A percentile compares a stretch with the other conserved stretches of the same genome.
Conservation (phyloP, 768 basidiomycete genomes). For the Mycena indigotica region DNA sequence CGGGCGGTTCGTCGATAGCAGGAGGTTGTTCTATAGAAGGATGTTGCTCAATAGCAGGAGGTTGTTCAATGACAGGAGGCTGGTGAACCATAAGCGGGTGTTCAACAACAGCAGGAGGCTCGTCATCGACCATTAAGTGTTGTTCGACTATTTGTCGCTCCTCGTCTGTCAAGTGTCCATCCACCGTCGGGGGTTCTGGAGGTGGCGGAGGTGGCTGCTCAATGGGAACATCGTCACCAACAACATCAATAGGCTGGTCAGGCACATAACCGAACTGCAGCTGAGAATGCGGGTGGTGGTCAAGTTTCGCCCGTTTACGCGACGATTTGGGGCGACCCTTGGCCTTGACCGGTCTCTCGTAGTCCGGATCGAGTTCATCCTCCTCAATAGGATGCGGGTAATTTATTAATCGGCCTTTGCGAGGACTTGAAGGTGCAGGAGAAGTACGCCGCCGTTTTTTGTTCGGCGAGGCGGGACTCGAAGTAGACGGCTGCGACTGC, state of each 20-base stretch:
- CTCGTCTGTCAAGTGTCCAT: no score
- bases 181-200: no score
- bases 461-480: conserved; percentile 25
- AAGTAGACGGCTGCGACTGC: conserved; percentile 31
- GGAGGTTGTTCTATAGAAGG: no score
- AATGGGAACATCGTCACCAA: no score
- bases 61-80: no score
- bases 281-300: not conserved
- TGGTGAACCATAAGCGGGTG: no score
- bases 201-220: no score
- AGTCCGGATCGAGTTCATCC: not conserved
- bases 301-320: not conserved
- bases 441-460: conserved; percentile 29
- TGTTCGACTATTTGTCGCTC: no score
- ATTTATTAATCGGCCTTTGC: not conserved
- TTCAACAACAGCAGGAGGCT: no score
- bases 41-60: no score
- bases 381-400: not conserved
- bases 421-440: not conserved
- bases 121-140: no score
- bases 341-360: not conserved
- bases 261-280: not conserved
- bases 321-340: not conserved
- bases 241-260: not conserved
- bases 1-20: no score